Percentiles rank a stretch among this genome's conserved stretches.
Evolutionary conservation across 2,329 filamentous ascomycete genomes (phyloP).

Genomic region (Neopestalotiopsis sp.): DNA sequence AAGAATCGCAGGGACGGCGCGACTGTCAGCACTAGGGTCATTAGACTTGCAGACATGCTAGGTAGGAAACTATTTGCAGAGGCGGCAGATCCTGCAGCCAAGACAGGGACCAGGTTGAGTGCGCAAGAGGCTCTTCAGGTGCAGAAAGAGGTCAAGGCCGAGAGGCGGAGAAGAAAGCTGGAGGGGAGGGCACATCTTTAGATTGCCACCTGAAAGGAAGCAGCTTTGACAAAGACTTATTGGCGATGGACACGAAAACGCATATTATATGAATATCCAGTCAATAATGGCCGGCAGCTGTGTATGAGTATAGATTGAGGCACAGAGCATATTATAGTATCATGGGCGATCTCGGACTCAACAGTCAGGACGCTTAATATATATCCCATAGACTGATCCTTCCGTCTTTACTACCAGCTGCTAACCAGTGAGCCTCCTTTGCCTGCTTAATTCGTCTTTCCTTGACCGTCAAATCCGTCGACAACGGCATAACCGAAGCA

Average conservation of each 20-base stretch:
- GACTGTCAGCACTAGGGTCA: constrained; percentile 82
- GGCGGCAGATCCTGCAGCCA: constrained; percentile 45
- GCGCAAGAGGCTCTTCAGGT: constrained; percentile 55
- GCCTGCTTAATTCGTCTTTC: constrained; percentile 68
- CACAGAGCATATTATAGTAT: background rate
- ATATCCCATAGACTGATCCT: constrained; percentile 97
- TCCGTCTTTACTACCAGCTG: constrained; percentile 90
- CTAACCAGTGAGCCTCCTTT: constrained; percentile 83
- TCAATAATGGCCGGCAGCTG: too few relatives aligned
- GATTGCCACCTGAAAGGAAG: background rate
- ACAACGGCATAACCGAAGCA: constrained; percentile 34
- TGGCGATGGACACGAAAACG: too few relatives aligned
- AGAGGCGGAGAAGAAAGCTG: constrained; percentile 53
- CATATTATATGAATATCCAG: too few relatives aligned
- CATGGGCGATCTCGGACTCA: background rate
- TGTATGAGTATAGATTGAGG: too few relatives aligned
- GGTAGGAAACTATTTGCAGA: constrained; percentile 73
- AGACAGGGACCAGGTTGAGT: constrained; percentile 51
- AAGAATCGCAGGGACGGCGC: constrained; percentile 96
- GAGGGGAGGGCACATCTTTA: constrained; percentile 58
- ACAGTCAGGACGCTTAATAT: constrained; percentile 58
- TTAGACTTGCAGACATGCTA: constrained; percentile 76
- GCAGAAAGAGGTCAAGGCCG: constrained; percentile 49
- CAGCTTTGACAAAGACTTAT: too few relatives aligned
- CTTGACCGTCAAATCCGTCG: constrained; percentile 58